A percentile compares a stretch with the other conserved stretches of the same genome.
These are phyloP conservation scores for Xylariaceae sp. DNA, from an alignment of 2,329 filamentous ascomycete species.

Conservation along the genomic window DNA sequence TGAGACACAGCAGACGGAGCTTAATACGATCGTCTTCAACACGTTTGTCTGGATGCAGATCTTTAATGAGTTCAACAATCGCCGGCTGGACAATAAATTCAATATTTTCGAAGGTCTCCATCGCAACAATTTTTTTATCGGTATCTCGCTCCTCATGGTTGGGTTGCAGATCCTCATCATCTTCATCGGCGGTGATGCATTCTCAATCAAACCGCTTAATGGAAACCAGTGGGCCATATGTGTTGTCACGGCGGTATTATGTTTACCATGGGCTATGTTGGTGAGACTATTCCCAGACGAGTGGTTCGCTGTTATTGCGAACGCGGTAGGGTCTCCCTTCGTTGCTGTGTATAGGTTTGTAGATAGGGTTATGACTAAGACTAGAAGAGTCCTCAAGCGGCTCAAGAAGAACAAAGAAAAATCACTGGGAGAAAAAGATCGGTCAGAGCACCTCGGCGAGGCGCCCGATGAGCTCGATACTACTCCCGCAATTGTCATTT, in stretches of 20 bases:
- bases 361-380: slow-evolving; percentile 15
- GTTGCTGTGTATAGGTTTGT: slow-evolving; percentile 25
- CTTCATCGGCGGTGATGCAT: slow-evolving; percentile 53
- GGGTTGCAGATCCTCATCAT: slow-evolving; percentile 55
- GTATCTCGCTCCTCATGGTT: slow-evolving; percentile 55
- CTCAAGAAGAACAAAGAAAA: slow-evolving; percentile 7
- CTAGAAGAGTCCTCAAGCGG: slow-evolving; percentile 19
- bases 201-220: slow-evolving; percentile 46
- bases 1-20: slow-evolving; percentile 38
- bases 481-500: slow-evolving; percentile 26
- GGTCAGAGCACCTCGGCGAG: slow-evolving; percentile 7
- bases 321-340: slow-evolving; percentile 29
- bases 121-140: slow-evolving; percentile 54
- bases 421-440: neutral
- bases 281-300: slow-evolving; percentile 49
- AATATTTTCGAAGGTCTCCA: slow-evolving; percentile 57
- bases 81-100: slow-evolving; percentile 59
- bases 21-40: slow-evolving; percentile 64
- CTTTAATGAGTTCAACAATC: slow-evolving; percentile 66
- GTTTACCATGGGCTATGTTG: slow-evolving; percentile 46
- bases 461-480: neutral
- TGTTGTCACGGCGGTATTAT: slow-evolving; percentile 45
- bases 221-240: slow-evolving; percentile 53
- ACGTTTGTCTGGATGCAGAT: slow-evolving; percentile 71
- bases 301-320: slow-evolving; percentile 33